Percentiles rank a stretch among this genome's conserved stretches.
Evolutionary conservation across 768 basidiomycete species (phyloP).

Genomic region (Russula griseocarnosa): DNA sequence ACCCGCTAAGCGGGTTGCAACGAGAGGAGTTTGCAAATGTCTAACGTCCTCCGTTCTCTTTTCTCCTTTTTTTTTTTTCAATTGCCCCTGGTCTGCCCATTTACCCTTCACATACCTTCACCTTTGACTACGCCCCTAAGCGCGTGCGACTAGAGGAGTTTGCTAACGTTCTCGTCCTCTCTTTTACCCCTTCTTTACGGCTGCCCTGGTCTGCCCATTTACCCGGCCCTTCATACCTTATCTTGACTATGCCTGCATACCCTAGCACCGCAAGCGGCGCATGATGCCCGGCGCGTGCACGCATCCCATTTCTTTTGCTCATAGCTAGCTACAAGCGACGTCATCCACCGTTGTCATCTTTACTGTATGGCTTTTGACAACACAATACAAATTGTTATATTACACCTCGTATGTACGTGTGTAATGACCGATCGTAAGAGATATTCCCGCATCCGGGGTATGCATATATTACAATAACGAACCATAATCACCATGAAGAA

Average conservation of each 20-base stretch:
- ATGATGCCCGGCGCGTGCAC: neutral
- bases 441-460: neutral
- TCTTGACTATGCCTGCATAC: slow-evolving; percentile 5
- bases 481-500: neutral
- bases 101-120: no score
- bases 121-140: neutral
- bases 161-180: neutral
- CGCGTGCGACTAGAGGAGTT: neutral
- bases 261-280: neutral
- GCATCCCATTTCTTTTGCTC: neutral
- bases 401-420: neutral
- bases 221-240: neutral
- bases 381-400: neutral
- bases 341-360: neutral
- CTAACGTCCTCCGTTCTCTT: no score
- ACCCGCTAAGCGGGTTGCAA: no score
- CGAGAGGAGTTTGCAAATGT: no score
- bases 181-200: neutral
- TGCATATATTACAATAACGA: neutral
- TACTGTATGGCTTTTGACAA: no score
- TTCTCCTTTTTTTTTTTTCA: no score
- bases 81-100: no score
- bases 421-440: neutral
- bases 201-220: no score
- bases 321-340: neutral